These are phyloP conservation scores for Lyophyllum shimeji DNA, from an alignment of 768 basidiomycete species.

Conservation along the genomic window DNA sequence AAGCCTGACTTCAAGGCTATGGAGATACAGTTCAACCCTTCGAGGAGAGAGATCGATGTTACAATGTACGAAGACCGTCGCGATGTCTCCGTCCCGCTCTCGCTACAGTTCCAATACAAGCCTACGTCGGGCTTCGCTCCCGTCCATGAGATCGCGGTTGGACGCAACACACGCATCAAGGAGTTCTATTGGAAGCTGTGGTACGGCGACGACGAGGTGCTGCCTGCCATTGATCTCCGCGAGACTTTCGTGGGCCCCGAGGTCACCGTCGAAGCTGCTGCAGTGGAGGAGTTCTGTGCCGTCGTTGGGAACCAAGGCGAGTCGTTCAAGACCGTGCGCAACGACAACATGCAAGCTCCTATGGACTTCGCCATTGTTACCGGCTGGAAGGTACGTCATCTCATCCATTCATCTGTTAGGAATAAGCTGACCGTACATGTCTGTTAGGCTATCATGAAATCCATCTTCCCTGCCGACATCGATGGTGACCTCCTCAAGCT, in stretches of 20 bases:
- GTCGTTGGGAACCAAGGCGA: conserved; percentile 94
- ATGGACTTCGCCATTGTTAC: conserved; percentile 99
- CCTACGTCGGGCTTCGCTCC: conserved; percentile 88
- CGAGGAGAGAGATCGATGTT: conserved; percentile 60
- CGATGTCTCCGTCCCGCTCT: conserved; percentile 74
- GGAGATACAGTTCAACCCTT: conserved; percentile 59
- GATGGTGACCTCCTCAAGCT: conserved; percentile 95
- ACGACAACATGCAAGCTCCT: conserved; percentile 75
- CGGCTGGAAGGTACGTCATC: conserved; percentile 86
- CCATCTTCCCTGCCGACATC: conserved; percentile 90
- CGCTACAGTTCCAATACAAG: conserved; percentile 81
- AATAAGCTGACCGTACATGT: conserved; percentile 8
- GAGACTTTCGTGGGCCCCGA: conserved; percentile 87
- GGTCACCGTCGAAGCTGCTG: conserved; percentile 72
- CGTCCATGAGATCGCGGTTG: conserved; percentile 85
- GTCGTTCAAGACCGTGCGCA: conserved; percentile 79
- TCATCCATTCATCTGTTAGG: conserved; percentile 5
- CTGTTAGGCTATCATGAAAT: conserved; percentile 93
- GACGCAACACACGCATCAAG: conserved; percentile 89
- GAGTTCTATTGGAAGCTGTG: conserved; percentile 98
- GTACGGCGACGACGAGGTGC: conserved; percentile 83
- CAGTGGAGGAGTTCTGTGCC: conserved; percentile 86
- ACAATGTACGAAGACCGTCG: conserved; percentile 83
- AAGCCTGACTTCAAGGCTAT: conserved; percentile 79
- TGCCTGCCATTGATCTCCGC: conserved; percentile 78